These are phyloP conservation scores for Wickerhamomyces queroliae DNA, from an alignment of 805 yeast species.

Conservation along the genomic window DNA sequence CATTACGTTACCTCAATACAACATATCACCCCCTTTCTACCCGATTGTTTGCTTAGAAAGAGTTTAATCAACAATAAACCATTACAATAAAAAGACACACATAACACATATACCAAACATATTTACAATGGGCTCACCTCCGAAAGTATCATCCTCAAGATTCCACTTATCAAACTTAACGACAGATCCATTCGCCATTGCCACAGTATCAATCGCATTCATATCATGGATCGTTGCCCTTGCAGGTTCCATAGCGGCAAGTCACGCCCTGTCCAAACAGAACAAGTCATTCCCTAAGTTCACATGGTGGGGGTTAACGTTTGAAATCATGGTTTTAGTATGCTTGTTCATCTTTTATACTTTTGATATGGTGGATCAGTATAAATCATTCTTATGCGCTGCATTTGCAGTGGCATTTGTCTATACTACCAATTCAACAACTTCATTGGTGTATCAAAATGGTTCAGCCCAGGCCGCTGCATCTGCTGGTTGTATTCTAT, in stretches of 20 bases:
- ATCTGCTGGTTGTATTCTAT: slow-evolving; percentile 84
- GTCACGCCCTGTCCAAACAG: too few species aligned
- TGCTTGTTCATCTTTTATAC: slow-evolving; percentile 48
- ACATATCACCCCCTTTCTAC: too few species aligned
- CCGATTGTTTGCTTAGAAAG: too few species aligned
- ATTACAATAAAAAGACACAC: too few species aligned
- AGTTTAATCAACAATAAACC: too few species aligned
- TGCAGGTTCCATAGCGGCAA: slow-evolving; percentile 73
- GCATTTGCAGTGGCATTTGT: slow-evolving; percentile 63
- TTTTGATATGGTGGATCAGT: slow-evolving; percentile 59
- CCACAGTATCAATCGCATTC: slow-evolving; percentile 68
- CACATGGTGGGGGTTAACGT: slow-evolving; percentile 96
- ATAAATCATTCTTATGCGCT: slow-evolving; percentile 43
- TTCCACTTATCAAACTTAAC: slow-evolving; percentile 44
- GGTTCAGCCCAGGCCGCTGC: slow-evolving; percentile 74
- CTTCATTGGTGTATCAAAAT: slow-evolving; percentile 65
- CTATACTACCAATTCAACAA: slow-evolving; percentile 81
- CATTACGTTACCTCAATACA: too few species aligned
- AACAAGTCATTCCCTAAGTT: slow-evolving; percentile 68
- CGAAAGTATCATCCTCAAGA: not conserved
- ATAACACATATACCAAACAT: too few species aligned
- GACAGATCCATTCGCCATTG: slow-evolving; percentile 84
- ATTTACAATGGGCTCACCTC: not conserved
- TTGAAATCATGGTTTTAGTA: slow-evolving; percentile 57
- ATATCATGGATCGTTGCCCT: slow-evolving; percentile 86